Conservation (phyloP, 257 asterid genomes). For the Penstemon davidsonii region DNA sequence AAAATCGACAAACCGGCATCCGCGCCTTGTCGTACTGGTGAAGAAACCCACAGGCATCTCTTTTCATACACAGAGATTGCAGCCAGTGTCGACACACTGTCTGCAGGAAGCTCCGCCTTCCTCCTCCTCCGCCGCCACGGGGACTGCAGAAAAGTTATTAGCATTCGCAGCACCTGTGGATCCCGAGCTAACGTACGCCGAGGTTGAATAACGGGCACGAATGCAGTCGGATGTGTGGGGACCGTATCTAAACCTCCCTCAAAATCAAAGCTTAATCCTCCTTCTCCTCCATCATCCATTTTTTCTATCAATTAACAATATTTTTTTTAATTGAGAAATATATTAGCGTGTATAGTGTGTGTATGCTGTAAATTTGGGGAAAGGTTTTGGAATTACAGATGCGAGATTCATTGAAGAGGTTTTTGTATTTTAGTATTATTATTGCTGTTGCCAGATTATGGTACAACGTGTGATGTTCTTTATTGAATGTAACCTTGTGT, state of each 20-base stretch:
- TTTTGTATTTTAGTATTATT: too few species aligned
- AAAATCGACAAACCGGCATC: conserved; percentile 89
- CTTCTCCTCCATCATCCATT: conserved; percentile 88
- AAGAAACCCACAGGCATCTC: conserved; percentile 91
- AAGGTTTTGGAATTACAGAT: too few species aligned
- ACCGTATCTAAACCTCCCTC: conserved; percentile 75
- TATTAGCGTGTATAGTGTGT: too few species aligned
- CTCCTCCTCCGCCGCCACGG: conserved; percentile 41
- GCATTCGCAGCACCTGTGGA: conserved; percentile 31
- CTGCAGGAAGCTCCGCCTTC: conserved; percentile 79
- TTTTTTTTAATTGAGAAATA: too few species aligned
- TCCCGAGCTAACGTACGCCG: conserved; percentile 38
- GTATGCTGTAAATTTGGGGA: too few species aligned
- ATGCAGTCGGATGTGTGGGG: conserved; percentile 67
- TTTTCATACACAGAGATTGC: conserved; percentile 83
- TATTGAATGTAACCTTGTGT: too few species aligned
- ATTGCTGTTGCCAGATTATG: too few species aligned
- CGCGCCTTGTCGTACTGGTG: conserved; percentile 88
- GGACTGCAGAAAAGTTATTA: conserved; percentile 30
- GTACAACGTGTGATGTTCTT: too few species aligned
- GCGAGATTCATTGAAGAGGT: too few species aligned
- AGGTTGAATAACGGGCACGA: conserved; percentile 65
- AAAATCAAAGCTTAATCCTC: conserved; percentile 85
- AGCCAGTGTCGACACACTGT: conserved; percentile 94
- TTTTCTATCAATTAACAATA: background rate